Percentiles rank a stretch among this genome's conserved stretches.
These are phyloP conservation scores for Xylaria venustula DNA, from an alignment of 495 filamentous ascomycete genomes.

Conservation along the genomic window DNA sequence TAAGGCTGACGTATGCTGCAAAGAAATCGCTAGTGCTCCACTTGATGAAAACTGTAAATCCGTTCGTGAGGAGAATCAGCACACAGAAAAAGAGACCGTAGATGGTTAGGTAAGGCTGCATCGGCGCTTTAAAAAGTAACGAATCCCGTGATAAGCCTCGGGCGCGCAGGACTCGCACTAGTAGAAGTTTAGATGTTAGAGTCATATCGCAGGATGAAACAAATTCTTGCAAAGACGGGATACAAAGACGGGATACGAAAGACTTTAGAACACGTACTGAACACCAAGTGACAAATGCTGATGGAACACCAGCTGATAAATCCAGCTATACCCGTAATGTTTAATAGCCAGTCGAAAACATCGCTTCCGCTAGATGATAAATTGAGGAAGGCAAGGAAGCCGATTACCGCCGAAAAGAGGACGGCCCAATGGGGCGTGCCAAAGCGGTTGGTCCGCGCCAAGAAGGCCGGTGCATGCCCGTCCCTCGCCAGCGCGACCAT, in stretches of 20 bases:
- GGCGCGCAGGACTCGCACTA: slow-evolving; percentile 51
- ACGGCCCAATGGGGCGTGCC: slow-evolving; percentile 47
- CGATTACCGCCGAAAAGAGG: slow-evolving; percentile 39
- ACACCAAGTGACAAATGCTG: slow-evolving; percentile 58
- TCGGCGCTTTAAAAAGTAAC: slow-evolving; percentile 57
- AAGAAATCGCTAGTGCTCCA: slow-evolving; percentile 62
- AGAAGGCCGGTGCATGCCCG: slow-evolving; percentile 55
- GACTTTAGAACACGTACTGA: slow-evolving; percentile 30
- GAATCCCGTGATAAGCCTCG: slow-evolving; percentile 52
- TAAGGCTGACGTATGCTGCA: slow-evolving; percentile 60
- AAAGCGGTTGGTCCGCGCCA: slow-evolving; percentile 34
- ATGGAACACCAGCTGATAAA: slow-evolving; percentile 67
- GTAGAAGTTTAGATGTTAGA: not conserved
- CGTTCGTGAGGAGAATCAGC: slow-evolving; percentile 66
- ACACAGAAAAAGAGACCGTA: slow-evolving; percentile 63
- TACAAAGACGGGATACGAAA: too few relatives aligned
- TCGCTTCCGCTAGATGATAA: slow-evolving; percentile 42
- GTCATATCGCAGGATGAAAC: too few relatives aligned
- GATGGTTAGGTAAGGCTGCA: slow-evolving; percentile 59
- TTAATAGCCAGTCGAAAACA: slow-evolving; percentile 59
- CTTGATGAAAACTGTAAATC: slow-evolving; percentile 65
- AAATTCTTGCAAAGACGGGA: not conserved
- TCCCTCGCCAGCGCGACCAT: slow-evolving; percentile 62
- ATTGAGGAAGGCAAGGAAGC: slow-evolving; percentile 57
- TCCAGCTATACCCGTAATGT: slow-evolving; percentile 64